phyloP scores from a whole-genome alignment of 2,329 filamentous ascomycete genomes.

The Phaeosphaeria sp. region DNA sequence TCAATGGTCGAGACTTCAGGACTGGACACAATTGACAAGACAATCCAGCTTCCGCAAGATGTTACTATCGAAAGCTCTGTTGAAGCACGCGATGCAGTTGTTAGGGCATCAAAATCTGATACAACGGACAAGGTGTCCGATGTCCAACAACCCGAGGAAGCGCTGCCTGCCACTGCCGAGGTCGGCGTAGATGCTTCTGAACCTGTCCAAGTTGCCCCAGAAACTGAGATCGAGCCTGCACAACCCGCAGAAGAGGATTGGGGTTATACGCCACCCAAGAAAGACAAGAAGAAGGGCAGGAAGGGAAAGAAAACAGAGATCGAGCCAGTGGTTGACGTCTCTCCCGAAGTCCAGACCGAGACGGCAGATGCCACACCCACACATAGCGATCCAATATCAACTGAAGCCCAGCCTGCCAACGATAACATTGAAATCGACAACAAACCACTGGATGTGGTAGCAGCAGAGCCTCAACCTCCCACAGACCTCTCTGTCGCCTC shows the following conservation, averaged over 20 bases:
- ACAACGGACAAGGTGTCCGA: neutral
- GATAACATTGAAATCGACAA: neutral
- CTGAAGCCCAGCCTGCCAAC: neutral
- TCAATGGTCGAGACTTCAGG: neutral
- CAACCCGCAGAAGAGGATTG: conserved; percentile 6
- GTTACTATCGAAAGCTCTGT: neutral
- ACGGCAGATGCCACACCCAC: neutral
- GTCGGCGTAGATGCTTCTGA: neutral
- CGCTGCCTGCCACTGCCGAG: neutral
- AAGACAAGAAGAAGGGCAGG: conserved; percentile 26
- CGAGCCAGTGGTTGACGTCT: conserved; percentile 14
- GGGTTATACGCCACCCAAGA: conserved; percentile 14
- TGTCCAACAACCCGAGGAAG: neutral
- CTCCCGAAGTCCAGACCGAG: neutral
- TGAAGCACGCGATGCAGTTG: neutral
- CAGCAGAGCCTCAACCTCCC: neutral
- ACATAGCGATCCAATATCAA: neutral
- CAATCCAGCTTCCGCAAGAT: neutral
- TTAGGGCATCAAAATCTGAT: neutral
- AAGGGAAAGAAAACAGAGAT: conserved; percentile 19
- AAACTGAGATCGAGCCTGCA: neutral
- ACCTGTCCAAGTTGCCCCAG: neutral
- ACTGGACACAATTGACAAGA: neutral
- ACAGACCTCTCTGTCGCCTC: neutral
- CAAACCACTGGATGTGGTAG: neutral